phyloP scores from a whole-genome alignment of 2,329 filamentous ascomycete species.

The Blastomyces parvus region DNA sequence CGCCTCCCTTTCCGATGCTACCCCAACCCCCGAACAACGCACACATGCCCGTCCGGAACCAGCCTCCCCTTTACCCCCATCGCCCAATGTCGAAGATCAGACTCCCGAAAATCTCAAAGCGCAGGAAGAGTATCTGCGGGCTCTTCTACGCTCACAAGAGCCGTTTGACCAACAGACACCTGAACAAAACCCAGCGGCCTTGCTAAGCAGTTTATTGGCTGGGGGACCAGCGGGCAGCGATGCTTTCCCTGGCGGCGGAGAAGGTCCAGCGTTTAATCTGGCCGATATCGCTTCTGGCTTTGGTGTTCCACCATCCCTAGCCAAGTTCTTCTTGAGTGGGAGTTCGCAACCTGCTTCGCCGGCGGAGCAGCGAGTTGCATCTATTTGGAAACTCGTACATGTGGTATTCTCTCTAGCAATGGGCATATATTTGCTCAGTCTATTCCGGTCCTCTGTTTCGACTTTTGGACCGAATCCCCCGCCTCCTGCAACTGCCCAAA shows the following conservation, averaged over 20 bases:
- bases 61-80: constrained; percentile 9
- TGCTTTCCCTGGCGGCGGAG: constrained; percentile 20
- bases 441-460: constrained; percentile 28
- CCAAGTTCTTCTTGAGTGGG: constrained; percentile 31
- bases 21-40: constrained; percentile 13
- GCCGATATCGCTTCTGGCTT: constrained; percentile 35
- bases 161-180: constrained; percentile 16
- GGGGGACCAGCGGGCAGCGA: constrained; percentile 16
- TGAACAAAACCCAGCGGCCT: constrained; percentile 27
- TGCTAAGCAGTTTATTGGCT: constrained; percentile 30
- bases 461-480: constrained; percentile 24
- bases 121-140: constrained; percentile 37
- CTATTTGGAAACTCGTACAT: constrained; percentile 50
- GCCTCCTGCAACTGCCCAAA: constrained; percentile 37
- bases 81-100: constrained; percentile 20
- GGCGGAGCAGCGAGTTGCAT: constrained; percentile 27
- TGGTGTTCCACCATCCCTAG: constrained; percentile 32
- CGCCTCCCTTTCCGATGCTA: constrained; percentile 9
- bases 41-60: constrained; percentile 15
- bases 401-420: constrained; percentile 48
- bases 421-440: constrained; percentile 43
- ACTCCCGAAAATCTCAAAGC: constrained; percentile 28
- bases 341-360: constrained; percentile 31
- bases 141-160: constrained; percentile 30
- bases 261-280: constrained; percentile 20